Evolutionary conservation across 2,329 filamentous ascomycete genomes (phyloP), one percentile per base, ranked within the genome.

Genomic region (Fusarium buxicola): DNA sequence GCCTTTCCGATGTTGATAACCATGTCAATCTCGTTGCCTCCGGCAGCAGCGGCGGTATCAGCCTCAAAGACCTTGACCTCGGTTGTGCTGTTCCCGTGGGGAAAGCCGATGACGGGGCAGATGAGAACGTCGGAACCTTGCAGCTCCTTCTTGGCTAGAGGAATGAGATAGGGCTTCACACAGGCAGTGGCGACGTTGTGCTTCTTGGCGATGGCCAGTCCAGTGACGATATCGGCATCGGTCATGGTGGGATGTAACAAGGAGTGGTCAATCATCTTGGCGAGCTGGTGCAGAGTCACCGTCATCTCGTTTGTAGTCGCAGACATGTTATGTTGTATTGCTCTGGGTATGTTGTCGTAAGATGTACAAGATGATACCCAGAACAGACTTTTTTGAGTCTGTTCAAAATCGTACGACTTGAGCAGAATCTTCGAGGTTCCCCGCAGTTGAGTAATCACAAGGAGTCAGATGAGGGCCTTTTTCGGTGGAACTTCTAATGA

Each of bases 181-280:
- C 85, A 88, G 18, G 83, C 86, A 0, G 84, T 81, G 1, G 83
- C 84, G 15, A 87, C 83, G 34, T 76, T 72, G 73, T 83, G 76
- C 13, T 78, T 74, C 48, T 76, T 80, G 13, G 80, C 74, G 38
- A 85, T 78, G 9, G 74, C 64, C 1, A 88, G 78, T 4, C 85
- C 85, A 1, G 74, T 68, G 2, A 77, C 57, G 45, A 88, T 78
- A 2, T 86, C 82, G 13, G 70, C 71, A 67, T 88, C 85, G 8
- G 85, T 87, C 78, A 88, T 81, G 48, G 84, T 86, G 5, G 86
- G 86, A 65, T 87, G 85, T 1, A 88, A 78, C 13, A 89, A 80
- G 11, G 84, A 87, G 72, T 88, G 85, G 63, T 88, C 85, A 63
- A 88, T 87, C 73, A 79, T 78, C 63, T 83, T 82, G 61, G 83